Conservation (phyloP, 371 early-diverging fungal species). For the Rhizopus sp. region DNA sequence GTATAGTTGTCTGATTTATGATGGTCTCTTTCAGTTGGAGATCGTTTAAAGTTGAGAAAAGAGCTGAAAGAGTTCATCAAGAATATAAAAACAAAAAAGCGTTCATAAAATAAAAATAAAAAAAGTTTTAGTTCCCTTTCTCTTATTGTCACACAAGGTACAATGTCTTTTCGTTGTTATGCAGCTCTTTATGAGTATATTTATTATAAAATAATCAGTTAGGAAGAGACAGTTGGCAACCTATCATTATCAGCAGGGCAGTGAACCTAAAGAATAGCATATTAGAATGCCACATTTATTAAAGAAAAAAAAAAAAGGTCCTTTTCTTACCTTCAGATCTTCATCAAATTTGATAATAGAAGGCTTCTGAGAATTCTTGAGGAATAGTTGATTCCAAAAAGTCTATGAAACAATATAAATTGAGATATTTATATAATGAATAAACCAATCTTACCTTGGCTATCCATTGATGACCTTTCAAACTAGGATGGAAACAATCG, state of each 20-base stretch:
- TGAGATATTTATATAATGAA: background rate
- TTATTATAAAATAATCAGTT: no score
- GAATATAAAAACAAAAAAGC: no score
- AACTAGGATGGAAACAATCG: constrained; percentile 24
- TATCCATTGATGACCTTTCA: constrained; percentile 26
- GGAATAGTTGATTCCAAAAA: constrained; percentile 29
- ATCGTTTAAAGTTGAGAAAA: no score
- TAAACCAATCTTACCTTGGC: constrained; percentile 11
- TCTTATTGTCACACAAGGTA: no score
- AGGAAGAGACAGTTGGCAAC: constrained; percentile 1
- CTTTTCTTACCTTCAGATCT: constrained; percentile 21
- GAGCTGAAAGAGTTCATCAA: no score
- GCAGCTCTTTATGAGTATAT: no score
- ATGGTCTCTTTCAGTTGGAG: constrained; percentile 1
- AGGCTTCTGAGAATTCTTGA: constrained; percentile 14
- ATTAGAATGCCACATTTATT: background rate
- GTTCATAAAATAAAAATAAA: no score
- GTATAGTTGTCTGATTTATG: background rate
- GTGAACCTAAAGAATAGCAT: constrained; percentile 7
- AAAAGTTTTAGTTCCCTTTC: no score
- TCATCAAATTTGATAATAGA: constrained; percentile 10
- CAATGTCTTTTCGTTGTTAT: no score
- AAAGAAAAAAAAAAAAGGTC: no score
- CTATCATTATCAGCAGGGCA: constrained; percentile 16
- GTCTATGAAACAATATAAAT: background rate